These are phyloP conservation scores for Quercus phellos DNA, from an alignment of 331 rosid species.

Conservation along the genomic window DNA sequence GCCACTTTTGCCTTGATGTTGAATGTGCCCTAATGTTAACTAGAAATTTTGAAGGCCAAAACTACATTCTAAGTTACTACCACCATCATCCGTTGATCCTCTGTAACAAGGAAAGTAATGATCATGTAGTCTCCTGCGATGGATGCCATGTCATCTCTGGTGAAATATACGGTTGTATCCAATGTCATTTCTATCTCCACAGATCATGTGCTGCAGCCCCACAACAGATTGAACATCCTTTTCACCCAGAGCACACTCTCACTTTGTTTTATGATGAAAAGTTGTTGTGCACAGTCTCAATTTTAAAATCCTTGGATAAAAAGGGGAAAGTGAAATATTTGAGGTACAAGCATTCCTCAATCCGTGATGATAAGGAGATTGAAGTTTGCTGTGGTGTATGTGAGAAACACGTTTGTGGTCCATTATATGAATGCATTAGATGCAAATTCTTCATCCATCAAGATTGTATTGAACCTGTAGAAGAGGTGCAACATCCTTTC, in stretches of 20 bases:
- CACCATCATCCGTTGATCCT: not conserved
- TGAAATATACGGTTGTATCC: not conserved
- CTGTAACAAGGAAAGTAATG: not conserved
- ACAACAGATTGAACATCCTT: not conserved
- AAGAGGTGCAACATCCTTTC: too few species aligned
- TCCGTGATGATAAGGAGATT: accelerated
- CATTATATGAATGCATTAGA: too few species aligned
- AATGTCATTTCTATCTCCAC: not conserved
- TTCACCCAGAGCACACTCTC: not conserved
- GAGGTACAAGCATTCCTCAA: too few species aligned
- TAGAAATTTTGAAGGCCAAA: not conserved
- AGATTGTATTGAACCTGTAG: too few species aligned
- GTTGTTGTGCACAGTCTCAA: too few species aligned
- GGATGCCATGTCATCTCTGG: not conserved
- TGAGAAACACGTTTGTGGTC: too few species aligned
- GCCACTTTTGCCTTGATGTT: not conserved
- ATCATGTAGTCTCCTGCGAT: not conserved
- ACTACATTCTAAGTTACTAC: not conserved
- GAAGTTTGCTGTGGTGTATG: too few species aligned
- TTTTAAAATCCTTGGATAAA: too few species aligned
- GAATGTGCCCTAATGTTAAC: not conserved
- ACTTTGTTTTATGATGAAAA: too few species aligned
- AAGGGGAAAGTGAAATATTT: too few species aligned
- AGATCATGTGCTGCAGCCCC: not conserved
- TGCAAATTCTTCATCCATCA: too few species aligned